A percentile compares a stretch with the other conserved stretches of the same genome.
Evolutionary conservation across 2,329 filamentous ascomycete genomes (phyloP).

Genomic region (Gaeumannomyces tritici): DNA sequence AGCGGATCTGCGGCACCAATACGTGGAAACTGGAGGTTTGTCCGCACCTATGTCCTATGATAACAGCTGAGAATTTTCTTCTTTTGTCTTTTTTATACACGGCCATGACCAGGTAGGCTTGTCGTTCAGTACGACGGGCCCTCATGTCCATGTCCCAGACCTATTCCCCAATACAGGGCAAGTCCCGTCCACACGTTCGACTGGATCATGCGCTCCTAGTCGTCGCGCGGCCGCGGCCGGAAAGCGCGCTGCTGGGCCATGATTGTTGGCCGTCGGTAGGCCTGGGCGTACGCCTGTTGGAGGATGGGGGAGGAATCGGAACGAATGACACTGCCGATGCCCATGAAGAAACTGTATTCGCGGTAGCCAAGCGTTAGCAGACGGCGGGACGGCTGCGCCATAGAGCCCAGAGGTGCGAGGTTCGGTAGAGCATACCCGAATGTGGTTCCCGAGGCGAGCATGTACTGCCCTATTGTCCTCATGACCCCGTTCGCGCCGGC

Average conservation of each 20-base stretch:
- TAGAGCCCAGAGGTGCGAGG: neutral
- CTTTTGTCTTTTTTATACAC: neutral
- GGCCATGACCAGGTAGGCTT: neutral
- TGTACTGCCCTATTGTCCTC: constrained; percentile 91
- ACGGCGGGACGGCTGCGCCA: neutral
- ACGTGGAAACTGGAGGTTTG: neutral
- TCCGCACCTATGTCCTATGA: neutral
- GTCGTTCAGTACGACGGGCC: too few species aligned
- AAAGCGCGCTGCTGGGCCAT: constrained; percentile 32
- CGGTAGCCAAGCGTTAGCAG: neutral
- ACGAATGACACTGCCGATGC: constrained; percentile 91
- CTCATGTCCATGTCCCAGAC: too few species aligned
- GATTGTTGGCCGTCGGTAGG: constrained; percentile 66
- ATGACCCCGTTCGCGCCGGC: constrained; percentile 90
- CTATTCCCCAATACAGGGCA: too few species aligned
- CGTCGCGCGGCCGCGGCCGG: constrained; percentile 19
- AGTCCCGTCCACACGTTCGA: neutral
- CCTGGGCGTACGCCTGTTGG: constrained; percentile 65
- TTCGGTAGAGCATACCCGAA: constrained; percentile 62
- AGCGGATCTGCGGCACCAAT: too few species aligned
- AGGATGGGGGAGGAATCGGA: constrained; percentile 72
- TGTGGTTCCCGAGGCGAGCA: constrained; percentile 87
- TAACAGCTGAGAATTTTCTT: neutral
- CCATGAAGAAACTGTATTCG: constrained; percentile 82
- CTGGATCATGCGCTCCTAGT: constrained; percentile 5